Percentiles rank a stretch among this genome's conserved stretches.
Conservation (phyloP, 2,329 filamentous ascomycete genomes). For the Alternaria sp. region DNA sequence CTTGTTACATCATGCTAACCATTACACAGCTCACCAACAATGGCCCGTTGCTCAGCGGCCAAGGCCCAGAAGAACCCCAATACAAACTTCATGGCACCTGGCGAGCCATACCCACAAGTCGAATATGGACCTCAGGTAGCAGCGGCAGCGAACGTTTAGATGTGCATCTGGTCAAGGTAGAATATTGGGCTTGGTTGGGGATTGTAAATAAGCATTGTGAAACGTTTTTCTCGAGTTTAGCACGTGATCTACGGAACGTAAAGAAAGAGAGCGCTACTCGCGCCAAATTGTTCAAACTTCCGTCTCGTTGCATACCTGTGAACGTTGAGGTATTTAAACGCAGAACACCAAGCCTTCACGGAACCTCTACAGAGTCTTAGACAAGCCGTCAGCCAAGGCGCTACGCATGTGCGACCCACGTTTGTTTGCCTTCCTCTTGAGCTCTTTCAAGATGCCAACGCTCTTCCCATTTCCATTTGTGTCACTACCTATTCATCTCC, state of each 20-base stretch:
- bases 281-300: conserved; percentile 22
- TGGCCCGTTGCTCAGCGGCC: conserved; percentile 95
- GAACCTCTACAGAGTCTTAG: conserved; percentile 11
- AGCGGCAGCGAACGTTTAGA: conserved; percentile 38
- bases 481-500: not conserved
- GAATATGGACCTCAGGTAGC: conserved; percentile 50
- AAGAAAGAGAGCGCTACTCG: conserved; percentile 32
- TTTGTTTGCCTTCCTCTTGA: conserved; percentile 10
- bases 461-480: conserved; percentile 6
- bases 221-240: conserved; percentile 31
- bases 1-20: conserved; percentile 22
- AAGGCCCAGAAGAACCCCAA: conserved; percentile 70
- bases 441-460: conserved; percentile 8
- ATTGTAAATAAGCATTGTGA: conserved; percentile 45
- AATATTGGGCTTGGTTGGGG: conserved; percentile 35
- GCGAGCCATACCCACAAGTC: conserved; percentile 54
- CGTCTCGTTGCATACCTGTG: not conserved
- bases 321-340: conserved; percentile 15
- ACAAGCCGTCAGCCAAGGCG: conserved; percentile 25
- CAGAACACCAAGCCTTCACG: conserved; percentile 10
- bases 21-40: conserved; percentile 81
- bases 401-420: conserved; percentile 15
- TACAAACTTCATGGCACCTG: conserved; percentile 62
- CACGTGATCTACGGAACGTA: conserved; percentile 30
- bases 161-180: conserved; percentile 24